phyloP scores from a whole-genome alignment of 352 stramenopile genomes.

The Aphanomyces euteiches region DNA sequence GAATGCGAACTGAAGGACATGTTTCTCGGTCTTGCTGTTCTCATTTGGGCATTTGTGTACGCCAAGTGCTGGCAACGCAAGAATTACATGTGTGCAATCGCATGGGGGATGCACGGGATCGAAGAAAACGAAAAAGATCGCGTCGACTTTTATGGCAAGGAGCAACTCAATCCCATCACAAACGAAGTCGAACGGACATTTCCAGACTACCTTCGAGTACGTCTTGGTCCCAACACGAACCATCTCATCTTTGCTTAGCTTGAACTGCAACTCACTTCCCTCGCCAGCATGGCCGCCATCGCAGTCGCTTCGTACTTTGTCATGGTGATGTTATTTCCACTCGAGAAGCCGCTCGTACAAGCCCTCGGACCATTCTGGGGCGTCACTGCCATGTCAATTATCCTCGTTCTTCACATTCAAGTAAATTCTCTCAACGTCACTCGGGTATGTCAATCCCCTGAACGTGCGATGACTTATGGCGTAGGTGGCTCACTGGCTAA shows the following conservation, averaged over 20 bases:
- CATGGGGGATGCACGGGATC: conserved; percentile 45
- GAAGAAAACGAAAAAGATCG: conserved; percentile 32
- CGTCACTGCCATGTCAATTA: conserved; percentile 1
- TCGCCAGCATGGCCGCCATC: background rate
- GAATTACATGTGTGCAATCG: conserved; percentile 54
- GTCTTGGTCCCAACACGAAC: background rate
- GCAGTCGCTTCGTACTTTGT: background rate
- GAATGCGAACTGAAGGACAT: conserved; percentile 2
- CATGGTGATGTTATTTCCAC: background rate
- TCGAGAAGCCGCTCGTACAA: background rate
- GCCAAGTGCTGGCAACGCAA: conserved; percentile 55
- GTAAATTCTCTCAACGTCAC: background rate
- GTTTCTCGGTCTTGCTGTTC: conserved; percentile 37
- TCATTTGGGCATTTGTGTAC: conserved; percentile 52
- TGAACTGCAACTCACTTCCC: conserved; percentile 12
- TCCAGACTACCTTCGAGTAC: conserved; percentile 20
- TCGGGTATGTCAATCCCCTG: background rate
- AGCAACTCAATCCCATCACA: conserved; percentile 36
- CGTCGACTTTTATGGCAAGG: conserved; percentile 35
- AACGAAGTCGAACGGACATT: conserved; percentile 37
- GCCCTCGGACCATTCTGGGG: background rate
- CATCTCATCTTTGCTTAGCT: background rate
- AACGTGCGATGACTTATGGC: background rate
- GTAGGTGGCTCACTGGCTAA: conserved; percentile 35
- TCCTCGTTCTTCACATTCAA: conserved; percentile 8